Conservation (phyloP, 2,329 filamentous ascomycete species). For the Aspergillus texensis region DNA sequence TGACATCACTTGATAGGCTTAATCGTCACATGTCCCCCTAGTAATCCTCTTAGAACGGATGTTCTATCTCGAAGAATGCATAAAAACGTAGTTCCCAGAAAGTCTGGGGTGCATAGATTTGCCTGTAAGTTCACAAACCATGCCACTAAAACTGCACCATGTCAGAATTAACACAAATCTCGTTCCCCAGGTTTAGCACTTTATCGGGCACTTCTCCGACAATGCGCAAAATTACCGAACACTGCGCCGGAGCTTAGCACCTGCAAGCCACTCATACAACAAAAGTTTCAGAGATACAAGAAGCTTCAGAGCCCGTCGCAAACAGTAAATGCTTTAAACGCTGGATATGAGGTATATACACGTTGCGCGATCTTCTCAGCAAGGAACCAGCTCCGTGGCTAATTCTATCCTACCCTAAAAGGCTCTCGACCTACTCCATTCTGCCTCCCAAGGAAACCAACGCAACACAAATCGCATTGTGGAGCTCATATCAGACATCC, state of each 20-base stretch:
- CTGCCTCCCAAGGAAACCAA: slow-evolving; percentile 32
- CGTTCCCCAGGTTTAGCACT: slow-evolving; percentile 43
- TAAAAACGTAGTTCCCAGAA: slow-evolving; percentile 35
- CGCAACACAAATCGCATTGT: slow-evolving; percentile 27
- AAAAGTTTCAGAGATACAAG: slow-evolving; percentile 43
- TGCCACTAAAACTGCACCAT: not conserved
- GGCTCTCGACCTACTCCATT: slow-evolving; percentile 43
- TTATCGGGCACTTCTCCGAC: slow-evolving; percentile 49
- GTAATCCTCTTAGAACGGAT: not conserved
- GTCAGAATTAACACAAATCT: not conserved
- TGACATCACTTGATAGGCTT: slow-evolving; percentile 10
- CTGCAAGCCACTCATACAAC: slow-evolving; percentile 34
- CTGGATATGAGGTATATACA: slow-evolving; percentile 44
- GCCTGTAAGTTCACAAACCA: slow-evolving; percentile 38
- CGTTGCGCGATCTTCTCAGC: not conserved
- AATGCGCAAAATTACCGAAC: slow-evolving; percentile 38
- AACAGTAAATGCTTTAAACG: slow-evolving; percentile 41
- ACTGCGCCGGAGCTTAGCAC: slow-evolving; percentile 25
- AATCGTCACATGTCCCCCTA: not conserved
- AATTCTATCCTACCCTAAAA: slow-evolving; percentile 25
- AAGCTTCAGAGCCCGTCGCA: slow-evolving; percentile 42
- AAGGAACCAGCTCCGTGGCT: not conserved
- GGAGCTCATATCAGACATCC: slow-evolving; percentile 30
- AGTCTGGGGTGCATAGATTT: slow-evolving; percentile 46
- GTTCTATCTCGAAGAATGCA: slow-evolving; percentile 36